phyloP scores from a whole-genome alignment of 2,329 filamentous ascomycete species.

The Berkeleyomyces rouxiae region DNA sequence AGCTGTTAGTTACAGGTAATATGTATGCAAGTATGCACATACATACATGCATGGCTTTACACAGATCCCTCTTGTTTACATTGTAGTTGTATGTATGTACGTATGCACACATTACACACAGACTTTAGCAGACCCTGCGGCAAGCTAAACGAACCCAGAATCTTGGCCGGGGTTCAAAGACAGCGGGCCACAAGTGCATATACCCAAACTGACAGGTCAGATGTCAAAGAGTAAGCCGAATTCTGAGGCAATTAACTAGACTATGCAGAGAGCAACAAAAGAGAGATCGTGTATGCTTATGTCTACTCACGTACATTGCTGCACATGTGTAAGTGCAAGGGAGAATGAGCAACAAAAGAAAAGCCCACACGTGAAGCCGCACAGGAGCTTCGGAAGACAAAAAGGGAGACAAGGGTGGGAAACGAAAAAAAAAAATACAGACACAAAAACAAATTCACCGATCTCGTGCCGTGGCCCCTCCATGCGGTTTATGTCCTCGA shows the following conservation, averaged over 20 bases:
- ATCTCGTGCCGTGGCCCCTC: background rate
- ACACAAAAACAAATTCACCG: background rate
- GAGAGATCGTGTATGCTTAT: background rate
- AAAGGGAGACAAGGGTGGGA: background rate
- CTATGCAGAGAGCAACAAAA: background rate
- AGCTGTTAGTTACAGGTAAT: too few relatives aligned
- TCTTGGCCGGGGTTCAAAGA: background rate
- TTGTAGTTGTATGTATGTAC: too few relatives aligned
- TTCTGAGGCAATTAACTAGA: background rate
- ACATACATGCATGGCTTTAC: too few relatives aligned
- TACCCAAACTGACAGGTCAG: background rate
- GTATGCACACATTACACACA: background rate
- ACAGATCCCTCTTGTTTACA: too few relatives aligned
- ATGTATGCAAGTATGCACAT: too few relatives aligned
- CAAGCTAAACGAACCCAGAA: background rate
- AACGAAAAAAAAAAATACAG: background rate
- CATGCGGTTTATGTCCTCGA: background rate
- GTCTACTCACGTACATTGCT: too few relatives aligned
- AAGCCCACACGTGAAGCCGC: too few relatives aligned
- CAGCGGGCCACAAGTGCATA: background rate
- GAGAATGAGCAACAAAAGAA: too few relatives aligned
- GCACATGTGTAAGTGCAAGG: too few relatives aligned
- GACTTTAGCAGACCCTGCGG: background rate
- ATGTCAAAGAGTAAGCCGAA: background rate
- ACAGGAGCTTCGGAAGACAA: background rate